A percentile compares a stretch with the other conserved stretches of the same genome.
Evolutionary conservation across 1,284 basidiomycete species (phyloP).

Genomic region (Naganishia cerealis): DNA sequence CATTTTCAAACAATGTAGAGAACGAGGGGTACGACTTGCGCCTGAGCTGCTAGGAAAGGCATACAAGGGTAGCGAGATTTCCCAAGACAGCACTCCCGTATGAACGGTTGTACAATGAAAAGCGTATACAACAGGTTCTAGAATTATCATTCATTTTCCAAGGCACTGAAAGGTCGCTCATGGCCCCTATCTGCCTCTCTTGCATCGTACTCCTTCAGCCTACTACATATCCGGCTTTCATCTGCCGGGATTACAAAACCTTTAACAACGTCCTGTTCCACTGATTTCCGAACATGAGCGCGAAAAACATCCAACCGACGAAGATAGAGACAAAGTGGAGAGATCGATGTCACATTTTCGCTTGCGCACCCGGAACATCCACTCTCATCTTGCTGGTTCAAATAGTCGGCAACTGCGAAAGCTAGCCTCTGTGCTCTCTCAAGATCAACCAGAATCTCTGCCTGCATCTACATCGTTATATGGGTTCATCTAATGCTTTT

Average conservation of each 20-base stretch:
- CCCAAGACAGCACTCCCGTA: neutral
- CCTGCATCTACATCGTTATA: neutral
- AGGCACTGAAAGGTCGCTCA: neutral
- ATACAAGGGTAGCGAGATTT: slow-evolving; percentile 17
- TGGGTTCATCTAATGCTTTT: neutral
- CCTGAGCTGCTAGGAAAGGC: slow-evolving; percentile 61
- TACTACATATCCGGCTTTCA: slow-evolving; percentile 4
- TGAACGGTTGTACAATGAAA: slow-evolving; percentile 13
- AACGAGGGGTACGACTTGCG: slow-evolving; percentile 67
- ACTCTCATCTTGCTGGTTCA: neutral
- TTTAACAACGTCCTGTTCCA: neutral
- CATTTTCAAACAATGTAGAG: slow-evolving; percentile 55
- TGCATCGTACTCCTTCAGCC: slow-evolving; percentile 4
- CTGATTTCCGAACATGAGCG: slow-evolving; percentile 5
- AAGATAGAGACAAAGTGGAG: slow-evolving; percentile 6
- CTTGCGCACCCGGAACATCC: neutral
- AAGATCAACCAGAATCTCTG: slow-evolving; percentile 13
- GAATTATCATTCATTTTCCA: neutral
- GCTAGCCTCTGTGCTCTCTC: slow-evolving; percentile 10
- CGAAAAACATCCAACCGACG: slow-evolving; percentile 16
- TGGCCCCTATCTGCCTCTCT: slow-evolving; percentile 1
- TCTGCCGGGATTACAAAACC: slow-evolving; percentile 4
- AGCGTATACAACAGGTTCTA: neutral
- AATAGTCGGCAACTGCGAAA: neutral
- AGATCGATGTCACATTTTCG: neutral